These are phyloP conservation scores for Xylariaceae sp. DNA, from an alignment of 2,329 filamentous ascomycete species.

Conservation along the genomic window DNA sequence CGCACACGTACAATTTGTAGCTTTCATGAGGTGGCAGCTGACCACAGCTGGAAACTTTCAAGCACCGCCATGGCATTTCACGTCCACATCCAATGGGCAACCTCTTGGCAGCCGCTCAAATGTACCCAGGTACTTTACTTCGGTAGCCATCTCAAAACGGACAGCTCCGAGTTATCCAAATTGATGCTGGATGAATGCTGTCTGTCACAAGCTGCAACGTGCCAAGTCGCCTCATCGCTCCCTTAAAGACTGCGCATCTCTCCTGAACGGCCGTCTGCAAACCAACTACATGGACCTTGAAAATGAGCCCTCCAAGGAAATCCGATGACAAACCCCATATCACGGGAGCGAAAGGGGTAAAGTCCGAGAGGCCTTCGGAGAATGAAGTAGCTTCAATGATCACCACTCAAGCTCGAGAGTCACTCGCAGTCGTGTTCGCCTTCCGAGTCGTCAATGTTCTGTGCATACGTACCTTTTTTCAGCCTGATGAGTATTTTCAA, in stretches of 20 bases:
- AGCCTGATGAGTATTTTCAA: slow-evolving; percentile 97
- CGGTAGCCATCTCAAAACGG: slow-evolving; percentile 11
- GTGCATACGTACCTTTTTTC: slow-evolving; percentile 83
- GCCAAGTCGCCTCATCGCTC: slow-evolving; percentile 23
- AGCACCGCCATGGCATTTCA: too few relatives aligned
- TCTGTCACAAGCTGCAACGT: slow-evolving; percentile 7
- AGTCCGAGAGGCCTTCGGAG: slow-evolving; percentile 1
- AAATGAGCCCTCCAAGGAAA: slow-evolving; percentile 13
- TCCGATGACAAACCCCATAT: slow-evolving; percentile 5
- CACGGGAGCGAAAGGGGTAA: neutral
- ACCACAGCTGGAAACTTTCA: too few relatives aligned
- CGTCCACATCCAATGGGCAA: too few relatives aligned
- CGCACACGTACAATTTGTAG: too few relatives aligned
- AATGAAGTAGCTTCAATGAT: slow-evolving; percentile 23
- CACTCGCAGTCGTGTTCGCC: slow-evolving; percentile 46
- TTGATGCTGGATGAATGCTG: slow-evolving; percentile 16
- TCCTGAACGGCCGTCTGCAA: neutral
- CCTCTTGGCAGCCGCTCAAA: too few relatives aligned
- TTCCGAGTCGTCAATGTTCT: slow-evolving; percentile 79
- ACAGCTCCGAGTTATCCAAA: slow-evolving; percentile 22
- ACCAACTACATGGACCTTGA: slow-evolving; percentile 12
- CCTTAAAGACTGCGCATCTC: slow-evolving; percentile 2
- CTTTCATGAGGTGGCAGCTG: too few relatives aligned
- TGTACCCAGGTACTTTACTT: too few relatives aligned
- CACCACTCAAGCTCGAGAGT: slow-evolving; percentile 29